A percentile compares a stretch with the other conserved stretches of the same genome.
Evolutionary conservation across 768 basidiomycete genomes (phyloP).

Genomic region (Kwoniella dejecticola): DNA sequence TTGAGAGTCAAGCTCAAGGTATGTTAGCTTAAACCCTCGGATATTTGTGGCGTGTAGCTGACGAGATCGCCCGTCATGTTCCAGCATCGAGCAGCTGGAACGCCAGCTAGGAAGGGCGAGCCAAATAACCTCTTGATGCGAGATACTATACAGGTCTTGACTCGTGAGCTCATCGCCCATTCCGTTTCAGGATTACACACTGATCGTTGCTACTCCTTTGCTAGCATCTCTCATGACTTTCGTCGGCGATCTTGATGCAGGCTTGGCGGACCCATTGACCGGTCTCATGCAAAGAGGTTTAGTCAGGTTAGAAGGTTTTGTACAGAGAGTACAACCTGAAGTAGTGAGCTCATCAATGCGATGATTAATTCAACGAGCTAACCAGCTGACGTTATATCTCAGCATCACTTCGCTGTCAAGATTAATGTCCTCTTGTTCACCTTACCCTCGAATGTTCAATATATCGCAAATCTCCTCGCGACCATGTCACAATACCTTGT

Average conservation of each 20-base stretch:
- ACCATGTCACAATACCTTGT: constrained; percentile 71
- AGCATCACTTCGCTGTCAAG: constrained; percentile 59
- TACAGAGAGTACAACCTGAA: constrained; percentile 43
- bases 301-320: constrained; percentile 53
- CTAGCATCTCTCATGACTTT: constrained; percentile 33
- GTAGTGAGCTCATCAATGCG: constrained; percentile 32
- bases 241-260: constrained; percentile 51
- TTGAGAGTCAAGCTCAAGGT: constrained; percentile 53
- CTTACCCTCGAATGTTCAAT: constrained; percentile 85
- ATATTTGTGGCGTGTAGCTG: constrained; percentile 8
- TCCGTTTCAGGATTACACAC: background rate
- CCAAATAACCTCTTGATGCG: constrained; percentile 5
- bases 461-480: constrained; percentile 75
- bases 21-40: too few species aligned
- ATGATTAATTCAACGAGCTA: background rate
- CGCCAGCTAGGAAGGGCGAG: constrained; percentile 21
- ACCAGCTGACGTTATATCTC: constrained; percentile 47
- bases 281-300: constrained; percentile 48
- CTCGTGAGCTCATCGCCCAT: constrained; percentile 29
- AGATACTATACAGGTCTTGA: constrained; percentile 42
- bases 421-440: constrained; percentile 88
- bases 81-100: constrained; percentile 29
- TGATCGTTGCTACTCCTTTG: constrained; percentile 2
- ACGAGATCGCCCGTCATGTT: constrained; percentile 4
- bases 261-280: constrained; percentile 19